These are phyloP conservation scores for Nyssa sinensis DNA, from an alignment of 148 eudicot genomes.

Conservation along the genomic window DNA sequence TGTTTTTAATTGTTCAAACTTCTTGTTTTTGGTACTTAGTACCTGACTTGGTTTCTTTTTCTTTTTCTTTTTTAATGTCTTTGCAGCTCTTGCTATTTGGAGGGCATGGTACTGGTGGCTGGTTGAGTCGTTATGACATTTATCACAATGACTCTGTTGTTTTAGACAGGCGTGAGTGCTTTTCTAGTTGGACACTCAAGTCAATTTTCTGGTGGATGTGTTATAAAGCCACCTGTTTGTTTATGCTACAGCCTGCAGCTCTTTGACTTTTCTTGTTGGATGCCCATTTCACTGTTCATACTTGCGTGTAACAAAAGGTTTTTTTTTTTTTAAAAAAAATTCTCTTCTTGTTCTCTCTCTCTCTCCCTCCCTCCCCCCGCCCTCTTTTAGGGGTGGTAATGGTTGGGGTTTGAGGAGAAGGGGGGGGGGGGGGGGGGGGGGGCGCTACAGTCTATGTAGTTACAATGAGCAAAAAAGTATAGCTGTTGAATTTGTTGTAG, in stretches of 20 bases:
- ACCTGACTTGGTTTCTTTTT: conserved; percentile 13
- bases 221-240: neutral
- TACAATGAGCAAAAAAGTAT: no score
- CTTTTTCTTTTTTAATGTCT: conserved; percentile 8
- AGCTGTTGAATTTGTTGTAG: no score
- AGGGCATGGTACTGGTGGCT: conserved; percentile 98
- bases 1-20: neutral
- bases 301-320: neutral
- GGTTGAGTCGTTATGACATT: conserved; percentile 95
- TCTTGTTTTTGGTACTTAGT: neutral
- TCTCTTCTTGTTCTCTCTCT: no score
- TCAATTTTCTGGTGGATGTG: no score
- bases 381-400: no score
- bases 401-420: no score
- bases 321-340: no score
- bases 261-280: neutral
- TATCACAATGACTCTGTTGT: conserved; percentile 87
- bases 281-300: neutral
- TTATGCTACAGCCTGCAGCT: neutral
- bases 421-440: no score
- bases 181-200: neutral
- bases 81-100: conserved; percentile 89
- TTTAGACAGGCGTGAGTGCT: conserved; percentile 83
- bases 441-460: no score
- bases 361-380: no score